Evolutionary conservation across 1,284 basidiomycete genomes (phyloP).

Genomic region (Pterula multifida): DNA sequence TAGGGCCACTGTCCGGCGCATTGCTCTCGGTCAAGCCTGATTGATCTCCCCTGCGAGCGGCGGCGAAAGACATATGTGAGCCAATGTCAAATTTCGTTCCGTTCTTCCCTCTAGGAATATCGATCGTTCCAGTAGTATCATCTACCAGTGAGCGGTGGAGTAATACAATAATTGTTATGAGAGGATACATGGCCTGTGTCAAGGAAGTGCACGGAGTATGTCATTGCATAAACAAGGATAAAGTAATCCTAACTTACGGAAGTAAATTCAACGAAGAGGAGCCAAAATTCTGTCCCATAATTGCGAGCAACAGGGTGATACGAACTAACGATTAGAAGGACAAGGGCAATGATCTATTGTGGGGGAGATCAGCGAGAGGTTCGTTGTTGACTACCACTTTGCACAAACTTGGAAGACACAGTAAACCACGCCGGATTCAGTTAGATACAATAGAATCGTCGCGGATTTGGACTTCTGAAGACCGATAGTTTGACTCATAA

Average conservation of each 20-base stretch:
- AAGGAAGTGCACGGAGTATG: not conserved
- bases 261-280: not conserved
- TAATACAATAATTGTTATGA: not conserved
- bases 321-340: not conserved
- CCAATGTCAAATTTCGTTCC: not conserved
- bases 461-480: not conserved
- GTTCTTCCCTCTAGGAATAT: not conserved
- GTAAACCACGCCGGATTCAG: not conserved
- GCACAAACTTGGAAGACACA: not conserved
- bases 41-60: not conserved
- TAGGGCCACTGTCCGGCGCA: too few species aligned
- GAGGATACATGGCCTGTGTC: not conserved
- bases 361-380: too few species aligned
- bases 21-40: too few species aligned
- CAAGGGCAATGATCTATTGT: not conserved
- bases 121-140: not conserved
- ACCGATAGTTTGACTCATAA: not conserved
- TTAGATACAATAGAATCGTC: not conserved
- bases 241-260: not conserved
- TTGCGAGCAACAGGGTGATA: not conserved
- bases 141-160: not conserved
- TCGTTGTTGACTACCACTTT: not conserved
- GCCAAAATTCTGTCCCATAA: not conserved
- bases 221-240: not conserved
- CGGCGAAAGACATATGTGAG: not conserved